Conservation (phyloP, 2,329 filamentous ascomycete species). For the Davidsoniella eucalypti region DNA sequence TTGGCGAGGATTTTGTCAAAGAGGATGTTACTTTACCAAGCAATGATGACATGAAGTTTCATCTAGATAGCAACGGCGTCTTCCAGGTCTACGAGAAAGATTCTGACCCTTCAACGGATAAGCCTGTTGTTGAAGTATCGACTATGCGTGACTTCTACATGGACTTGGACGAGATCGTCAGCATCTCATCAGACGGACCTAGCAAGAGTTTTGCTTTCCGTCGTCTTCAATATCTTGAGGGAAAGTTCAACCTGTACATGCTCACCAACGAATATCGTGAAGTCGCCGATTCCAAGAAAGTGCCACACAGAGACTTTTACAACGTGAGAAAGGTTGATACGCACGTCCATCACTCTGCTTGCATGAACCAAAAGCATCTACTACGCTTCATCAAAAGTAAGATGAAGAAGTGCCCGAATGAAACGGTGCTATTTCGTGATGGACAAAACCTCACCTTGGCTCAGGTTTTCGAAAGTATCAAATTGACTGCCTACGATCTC, state of each 20-base stretch:
- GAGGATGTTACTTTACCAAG: slow-evolving; percentile 49
- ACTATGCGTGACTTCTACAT: slow-evolving; percentile 92
- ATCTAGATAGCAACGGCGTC: slow-evolving; percentile 68
- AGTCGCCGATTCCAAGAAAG: slow-evolving; percentile 92
- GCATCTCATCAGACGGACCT: slow-evolving; percentile 85
- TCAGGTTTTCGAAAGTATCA: slow-evolving; percentile 95
- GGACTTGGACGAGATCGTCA: slow-evolving; percentile 73
- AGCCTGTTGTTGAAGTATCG: slow-evolving; percentile 68
- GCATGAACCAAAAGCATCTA: slow-evolving; percentile 99
- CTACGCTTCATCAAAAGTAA: slow-evolving; percentile 98
- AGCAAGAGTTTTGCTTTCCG: slow-evolving; percentile 96
- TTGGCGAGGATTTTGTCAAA: slow-evolving; percentile 84
- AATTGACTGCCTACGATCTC: slow-evolving; percentile 88
- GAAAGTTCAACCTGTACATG: slow-evolving; percentile 88
- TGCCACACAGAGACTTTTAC: slow-evolving; percentile 96
- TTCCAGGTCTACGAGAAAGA: slow-evolving; percentile 78
- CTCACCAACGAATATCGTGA: slow-evolving; percentile 95
- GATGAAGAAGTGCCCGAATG: slow-evolving; percentile 96
- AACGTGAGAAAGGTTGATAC: slow-evolving; percentile 98
- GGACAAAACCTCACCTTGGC: slow-evolving; percentile 78
- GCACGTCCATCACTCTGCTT: slow-evolving; percentile 96
- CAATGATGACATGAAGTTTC: slow-evolving; percentile 55
- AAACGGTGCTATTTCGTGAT: slow-evolving; percentile 83
- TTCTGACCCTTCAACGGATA: slow-evolving; percentile 36
- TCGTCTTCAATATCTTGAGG: slow-evolving; percentile 85